Conservation (phyloP, 2,329 filamentous ascomycete species). For the Tolypocladium cylindrosporum region DNA sequence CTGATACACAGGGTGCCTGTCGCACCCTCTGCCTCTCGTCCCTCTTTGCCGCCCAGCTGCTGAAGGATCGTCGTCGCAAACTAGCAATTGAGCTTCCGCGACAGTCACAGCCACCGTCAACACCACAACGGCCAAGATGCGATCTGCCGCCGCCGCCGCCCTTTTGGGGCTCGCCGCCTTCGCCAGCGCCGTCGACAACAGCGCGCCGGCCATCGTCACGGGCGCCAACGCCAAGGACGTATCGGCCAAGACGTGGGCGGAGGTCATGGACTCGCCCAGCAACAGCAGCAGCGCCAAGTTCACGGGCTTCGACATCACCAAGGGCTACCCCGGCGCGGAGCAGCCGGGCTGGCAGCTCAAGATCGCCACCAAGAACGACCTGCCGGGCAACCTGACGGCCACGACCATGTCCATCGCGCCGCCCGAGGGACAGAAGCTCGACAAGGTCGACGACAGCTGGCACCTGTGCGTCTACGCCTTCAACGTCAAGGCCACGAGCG, state of each 20-base stretch:
- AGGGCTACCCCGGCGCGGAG: conserved; percentile 1
- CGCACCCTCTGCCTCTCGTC: neutral
- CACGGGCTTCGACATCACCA: conserved; percentile 4
- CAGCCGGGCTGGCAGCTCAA: conserved; percentile 4
- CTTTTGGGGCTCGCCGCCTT: conserved; percentile 1
- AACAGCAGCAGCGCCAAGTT: conserved; percentile 1
- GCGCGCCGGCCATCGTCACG: neutral
- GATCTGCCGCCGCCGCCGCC: neutral
- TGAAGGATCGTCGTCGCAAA: neutral
- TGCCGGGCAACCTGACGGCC: neutral
- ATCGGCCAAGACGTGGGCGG: conserved; percentile 1
- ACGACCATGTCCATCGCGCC: conserved; percentile 3
- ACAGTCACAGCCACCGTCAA: neutral
- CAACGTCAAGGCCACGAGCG: neutral
- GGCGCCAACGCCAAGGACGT: conserved; percentile 1
- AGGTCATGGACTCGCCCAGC: conserved; percentile 1
- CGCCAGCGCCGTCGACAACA: neutral
- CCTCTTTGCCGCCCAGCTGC: neutral
- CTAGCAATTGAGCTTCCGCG: neutral
- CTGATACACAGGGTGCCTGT: neutral
- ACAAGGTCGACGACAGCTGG: conserved; percentile 5
- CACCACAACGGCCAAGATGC: neutral
- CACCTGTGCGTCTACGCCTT: conserved; percentile 6
- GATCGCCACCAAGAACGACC: neutral
- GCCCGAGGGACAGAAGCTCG: neutral